Base-by-base conservation (phyloP, 2,329 filamentous ascomycete genomes). In the Colletotrichum liriopes region DNA sequence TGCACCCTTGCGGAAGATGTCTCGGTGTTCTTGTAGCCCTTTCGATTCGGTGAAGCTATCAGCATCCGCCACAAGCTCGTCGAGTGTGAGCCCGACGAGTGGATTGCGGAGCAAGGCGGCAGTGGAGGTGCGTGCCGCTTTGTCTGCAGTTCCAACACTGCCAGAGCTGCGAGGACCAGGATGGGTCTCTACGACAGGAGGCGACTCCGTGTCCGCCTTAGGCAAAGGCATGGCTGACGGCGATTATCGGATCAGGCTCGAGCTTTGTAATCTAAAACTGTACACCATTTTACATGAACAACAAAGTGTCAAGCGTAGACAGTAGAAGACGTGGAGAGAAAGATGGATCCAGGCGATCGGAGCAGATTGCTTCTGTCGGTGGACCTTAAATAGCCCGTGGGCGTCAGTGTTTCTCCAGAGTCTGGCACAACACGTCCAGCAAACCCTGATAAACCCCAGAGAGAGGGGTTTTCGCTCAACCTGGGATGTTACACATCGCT, bases 1-100 rank as follows among this genome's bases (percentile, higher is more conserved):
- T 5, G 87, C 88, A 8, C 88, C 88, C 61, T 87, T 81, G 49
- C 83, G 83, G 76, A 90, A 90, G 29, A 85, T 85, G 18, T 83
- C 81, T 0, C 79, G 76, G 29, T 83, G 73, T 6, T 82, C 80
- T 0, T 65, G 39, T 0, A 85, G 77, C 2, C 81, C 82, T 59
- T 77, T 80, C 32, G 77, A 73, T 2, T 79, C 74, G n/a, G 82
- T 78, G 61, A 85, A 85, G 2, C 67, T 56, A 39, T 82, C 78
- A 3, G 82, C 83, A 8, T 84, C 82, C 0, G 76, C 76, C 2
- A 82, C 64, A 1, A 82, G 18, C 58, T 80, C 76, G 0, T 79
- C 77, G 2, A 75, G 67, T 3, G 74, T 80, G 75, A 81, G 69
- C 0, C 80, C 79, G 1, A 70, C 67, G 2, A 82, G 69, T 0